Percentiles rank a stretch among this genome's conserved stretches.
Conservation (phyloP, 2,329 filamentous ascomycete species). For the Trichoderma afroharzianum region DNA sequence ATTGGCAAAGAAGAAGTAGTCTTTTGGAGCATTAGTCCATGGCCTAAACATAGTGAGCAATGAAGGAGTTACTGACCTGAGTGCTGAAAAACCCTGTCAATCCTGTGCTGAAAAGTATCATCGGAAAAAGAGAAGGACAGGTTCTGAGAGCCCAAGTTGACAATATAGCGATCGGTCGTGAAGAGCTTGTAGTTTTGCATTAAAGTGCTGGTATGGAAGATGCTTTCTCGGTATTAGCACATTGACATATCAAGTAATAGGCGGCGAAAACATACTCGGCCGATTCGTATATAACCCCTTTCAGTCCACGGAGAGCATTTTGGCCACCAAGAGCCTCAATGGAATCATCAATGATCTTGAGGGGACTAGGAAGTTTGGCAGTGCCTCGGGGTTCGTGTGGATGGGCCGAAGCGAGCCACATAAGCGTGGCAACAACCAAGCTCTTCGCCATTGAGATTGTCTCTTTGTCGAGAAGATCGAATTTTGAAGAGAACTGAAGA, state of each 20-base stretch:
- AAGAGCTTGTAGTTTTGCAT: neutral
- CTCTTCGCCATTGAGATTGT: neutral
- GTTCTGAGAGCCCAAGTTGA: neutral
- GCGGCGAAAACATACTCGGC: neutral
- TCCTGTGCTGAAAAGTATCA: neutral
- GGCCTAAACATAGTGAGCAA: rapidly evolving
- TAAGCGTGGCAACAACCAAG: neutral
- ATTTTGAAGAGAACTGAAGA: neutral
- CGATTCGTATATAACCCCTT: neutral
- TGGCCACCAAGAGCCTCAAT: neutral
- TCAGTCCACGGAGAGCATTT: neutral
- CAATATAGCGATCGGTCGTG: neutral
- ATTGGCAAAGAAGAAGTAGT: neutral
- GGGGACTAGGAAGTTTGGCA: neutral
- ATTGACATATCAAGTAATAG: neutral
- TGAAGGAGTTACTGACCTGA: neutral
- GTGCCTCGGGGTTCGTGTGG: neutral
- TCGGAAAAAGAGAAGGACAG: neutral
- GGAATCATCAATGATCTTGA: neutral
- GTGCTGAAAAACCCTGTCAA: neutral
- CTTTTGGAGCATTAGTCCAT: neutral
- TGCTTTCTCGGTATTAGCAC: neutral
- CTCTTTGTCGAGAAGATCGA: neutral
- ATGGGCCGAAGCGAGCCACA: neutral
- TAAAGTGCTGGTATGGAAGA: neutral